Evolutionary conservation across 1,284 basidiomycete species (phyloP).

Genomic region (Sporisorium iseilematis-ciliati): DNA sequence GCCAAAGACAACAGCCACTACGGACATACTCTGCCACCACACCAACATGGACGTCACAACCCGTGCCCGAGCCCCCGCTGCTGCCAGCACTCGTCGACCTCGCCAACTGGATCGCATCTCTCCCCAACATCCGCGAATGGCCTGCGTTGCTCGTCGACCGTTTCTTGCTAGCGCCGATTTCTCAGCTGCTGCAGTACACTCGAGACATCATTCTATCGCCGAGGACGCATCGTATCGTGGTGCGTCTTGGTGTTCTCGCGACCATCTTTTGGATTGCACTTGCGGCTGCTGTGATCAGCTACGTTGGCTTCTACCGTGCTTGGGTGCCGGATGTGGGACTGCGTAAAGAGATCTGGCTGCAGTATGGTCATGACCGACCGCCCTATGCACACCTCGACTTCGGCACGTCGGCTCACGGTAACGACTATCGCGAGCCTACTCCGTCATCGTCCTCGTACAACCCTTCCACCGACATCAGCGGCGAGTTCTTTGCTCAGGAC

Average conservation of each 20-base stretch:
- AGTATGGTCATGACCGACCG: conserved; percentile 53
- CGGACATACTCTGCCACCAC: conserved; percentile 24
- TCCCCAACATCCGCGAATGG: conserved; percentile 57
- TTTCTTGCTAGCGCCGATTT: conserved; percentile 46
- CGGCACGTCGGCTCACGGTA: not conserved
- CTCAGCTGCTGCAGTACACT: conserved; percentile 32
- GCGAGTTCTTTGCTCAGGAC: conserved; percentile 58
- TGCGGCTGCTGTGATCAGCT: conserved; percentile 58
- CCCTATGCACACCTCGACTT: conserved; percentile 50
- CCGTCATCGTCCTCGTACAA: conserved; percentile 38
- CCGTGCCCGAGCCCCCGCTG: conserved; percentile 45
- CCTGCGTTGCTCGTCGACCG: conserved; percentile 45
- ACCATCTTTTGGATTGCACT: conserved; percentile 60
- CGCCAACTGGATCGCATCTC: conserved; percentile 44
- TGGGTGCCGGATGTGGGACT: conserved; percentile 66
- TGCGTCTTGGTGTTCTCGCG: conserved; percentile 60
- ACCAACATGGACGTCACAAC: conserved; percentile 42
- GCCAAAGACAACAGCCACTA: conserved; percentile 7
- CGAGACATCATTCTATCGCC: conserved; percentile 61
- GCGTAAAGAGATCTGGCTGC: conserved; percentile 61
- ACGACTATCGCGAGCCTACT: conserved; percentile 23
- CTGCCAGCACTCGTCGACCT: conserved; percentile 39
- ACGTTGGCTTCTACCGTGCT: conserved; percentile 66
- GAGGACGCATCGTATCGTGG: conserved; percentile 62
- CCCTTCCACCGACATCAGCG: conserved; percentile 20